A percentile compares a stretch with the other conserved stretches of the same genome.
These are phyloP conservation scores for Tricholoma flavovirens DNA, from an alignment of 768 basidiomycete genomes.

Conservation along the genomic window DNA sequence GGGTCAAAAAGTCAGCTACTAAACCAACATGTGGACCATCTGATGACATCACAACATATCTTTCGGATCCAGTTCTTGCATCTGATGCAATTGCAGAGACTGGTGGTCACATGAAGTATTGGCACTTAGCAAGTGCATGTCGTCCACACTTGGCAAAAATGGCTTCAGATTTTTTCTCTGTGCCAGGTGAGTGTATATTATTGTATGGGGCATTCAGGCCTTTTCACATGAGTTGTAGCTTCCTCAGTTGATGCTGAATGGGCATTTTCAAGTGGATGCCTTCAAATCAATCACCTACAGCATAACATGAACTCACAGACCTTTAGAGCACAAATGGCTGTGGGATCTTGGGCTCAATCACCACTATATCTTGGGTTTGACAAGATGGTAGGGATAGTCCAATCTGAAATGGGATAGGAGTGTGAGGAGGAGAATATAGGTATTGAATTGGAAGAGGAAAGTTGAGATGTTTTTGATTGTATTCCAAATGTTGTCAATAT, in stretches of 20 bases:
- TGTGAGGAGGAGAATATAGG: not conserved
- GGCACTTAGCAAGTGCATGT: not conserved
- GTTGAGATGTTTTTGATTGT: not conserved
- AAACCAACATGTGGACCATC: not conserved
- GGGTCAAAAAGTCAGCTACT: not conserved
- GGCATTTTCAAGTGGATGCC: constrained; percentile 2
- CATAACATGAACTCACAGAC: constrained; percentile 28
- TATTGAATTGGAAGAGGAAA: not conserved
- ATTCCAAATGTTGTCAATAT: not conserved
- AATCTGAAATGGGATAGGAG: not conserved
- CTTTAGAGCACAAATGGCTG: constrained; percentile 26
- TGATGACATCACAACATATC: constrained; percentile 1
- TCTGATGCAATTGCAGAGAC: constrained; percentile 4
- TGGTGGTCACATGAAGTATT: constrained; percentile 5
- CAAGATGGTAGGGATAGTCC: not conserved
- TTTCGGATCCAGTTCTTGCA: not conserved
- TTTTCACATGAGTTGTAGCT: not conserved
- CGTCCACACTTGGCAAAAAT: not conserved
- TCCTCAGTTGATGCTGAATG: constrained; percentile 1
- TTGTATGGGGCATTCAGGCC: not conserved
- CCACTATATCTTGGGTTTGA: constrained; percentile 17
- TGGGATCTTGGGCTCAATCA: constrained; percentile 24
- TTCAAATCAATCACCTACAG: constrained; percentile 28
- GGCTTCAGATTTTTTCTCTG: not conserved
- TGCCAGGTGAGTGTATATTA: constrained; percentile 5